A percentile compares a stretch with the other conserved stretches of the same genome.
Evolutionary conservation across 768 basidiomycete species (phyloP).

Genomic region (Tremella fuciformis): DNA sequence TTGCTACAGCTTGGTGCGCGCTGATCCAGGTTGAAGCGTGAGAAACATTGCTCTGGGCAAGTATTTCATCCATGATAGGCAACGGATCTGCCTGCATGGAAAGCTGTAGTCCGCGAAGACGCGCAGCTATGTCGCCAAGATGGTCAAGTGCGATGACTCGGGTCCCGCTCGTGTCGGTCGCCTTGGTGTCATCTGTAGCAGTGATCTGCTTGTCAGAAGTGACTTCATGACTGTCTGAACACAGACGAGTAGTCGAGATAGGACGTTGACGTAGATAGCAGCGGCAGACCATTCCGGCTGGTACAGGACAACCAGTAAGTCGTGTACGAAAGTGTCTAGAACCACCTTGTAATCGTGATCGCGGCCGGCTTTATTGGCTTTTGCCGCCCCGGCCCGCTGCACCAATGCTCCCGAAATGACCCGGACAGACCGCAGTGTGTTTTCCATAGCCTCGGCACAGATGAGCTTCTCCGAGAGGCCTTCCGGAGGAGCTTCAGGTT

Average conservation of each 20-base stretch:
- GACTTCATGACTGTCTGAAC: neutral
- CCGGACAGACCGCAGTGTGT: constrained; percentile 78
- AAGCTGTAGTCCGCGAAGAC: constrained; percentile 57
- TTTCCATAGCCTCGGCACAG: constrained; percentile 46
- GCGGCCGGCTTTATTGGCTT: constrained; percentile 77
- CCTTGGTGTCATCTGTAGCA: constrained; percentile 77
- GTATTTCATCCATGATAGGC: constrained; percentile 60
- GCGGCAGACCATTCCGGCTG: constrained; percentile 99
- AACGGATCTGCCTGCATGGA: constrained; percentile 10
- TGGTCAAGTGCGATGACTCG: constrained; percentile 91
- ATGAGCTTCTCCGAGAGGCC: constrained; percentile 27
- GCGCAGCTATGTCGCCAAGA: constrained; percentile 85
- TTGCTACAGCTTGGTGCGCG: constrained; percentile 21
- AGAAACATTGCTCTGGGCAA: constrained; percentile 22
- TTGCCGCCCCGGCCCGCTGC: constrained; percentile 62
- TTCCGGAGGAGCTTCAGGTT: constrained; percentile 50
- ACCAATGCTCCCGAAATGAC: constrained; percentile 76
- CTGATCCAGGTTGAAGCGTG: constrained; percentile 8
- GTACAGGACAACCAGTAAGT: constrained; percentile 80
- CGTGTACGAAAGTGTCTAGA: constrained; percentile 84
- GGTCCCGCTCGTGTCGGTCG: constrained; percentile 73
- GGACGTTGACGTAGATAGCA: constrained; percentile 70
- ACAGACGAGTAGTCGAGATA: constrained; percentile 79
- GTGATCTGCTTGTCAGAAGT: constrained; percentile 59
- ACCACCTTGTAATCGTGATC: constrained; percentile 92